phyloP scores from a whole-genome alignment of 495 filamentous ascomycete genomes.

The Penicillium nucicola region DNA sequence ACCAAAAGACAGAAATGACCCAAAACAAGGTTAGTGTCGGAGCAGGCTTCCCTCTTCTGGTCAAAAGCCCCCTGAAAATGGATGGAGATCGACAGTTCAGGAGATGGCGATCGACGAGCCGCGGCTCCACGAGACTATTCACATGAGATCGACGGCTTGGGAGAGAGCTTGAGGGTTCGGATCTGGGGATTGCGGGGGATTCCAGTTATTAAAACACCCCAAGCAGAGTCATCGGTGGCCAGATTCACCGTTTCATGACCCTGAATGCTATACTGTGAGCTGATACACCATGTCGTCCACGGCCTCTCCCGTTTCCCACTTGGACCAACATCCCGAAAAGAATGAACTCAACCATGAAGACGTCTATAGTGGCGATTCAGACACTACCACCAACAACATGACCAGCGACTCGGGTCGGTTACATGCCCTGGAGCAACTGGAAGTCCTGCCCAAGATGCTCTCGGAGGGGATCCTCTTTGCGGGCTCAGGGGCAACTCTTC shows the following conservation, averaged over 20 bases:
- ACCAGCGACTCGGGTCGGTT: conserved; percentile 20
- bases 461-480: conserved; percentile 41
- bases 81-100: conserved; percentile 14
- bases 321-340: conserved; percentile 18
- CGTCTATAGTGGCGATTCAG: neutral
- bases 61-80: conserved; percentile 2
- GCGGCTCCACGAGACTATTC: conserved; percentile 14
- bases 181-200: neutral
- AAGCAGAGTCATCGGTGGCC: no score
- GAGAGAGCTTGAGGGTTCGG: no score
- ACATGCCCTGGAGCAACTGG: conserved; percentile 32
- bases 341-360: neutral
- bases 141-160: conserved; percentile 5
- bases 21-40: conserved; percentile 9
- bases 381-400: neutral
- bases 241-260: no score
- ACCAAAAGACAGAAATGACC: conserved; percentile 5
- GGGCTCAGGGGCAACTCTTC: conserved; percentile 34
- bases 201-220: no score
- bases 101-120: conserved; percentile 28
- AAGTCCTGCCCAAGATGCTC: conserved; percentile 40
- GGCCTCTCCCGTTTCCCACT: conserved; percentile 17
- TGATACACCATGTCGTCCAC: conserved; percentile 10
- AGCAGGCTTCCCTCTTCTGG: conserved; percentile 16
- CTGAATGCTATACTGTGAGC: no score